Evolutionary conservation across 441 rosid genomes (phyloP).

Genomic region (Adansonia grandidieri): DNA sequence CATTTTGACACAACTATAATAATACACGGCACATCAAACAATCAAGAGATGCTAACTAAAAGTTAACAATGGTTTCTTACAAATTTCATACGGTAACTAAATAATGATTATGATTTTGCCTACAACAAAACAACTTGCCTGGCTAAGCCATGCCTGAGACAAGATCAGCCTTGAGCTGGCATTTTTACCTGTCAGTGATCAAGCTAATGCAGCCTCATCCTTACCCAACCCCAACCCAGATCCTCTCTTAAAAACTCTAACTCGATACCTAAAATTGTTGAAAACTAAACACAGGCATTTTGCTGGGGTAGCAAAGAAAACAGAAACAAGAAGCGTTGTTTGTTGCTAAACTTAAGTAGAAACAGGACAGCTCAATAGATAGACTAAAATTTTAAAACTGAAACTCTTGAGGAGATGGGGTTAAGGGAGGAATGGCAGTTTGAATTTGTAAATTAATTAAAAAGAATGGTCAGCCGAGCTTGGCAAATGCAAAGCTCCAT

Average conservation of each 20-base stretch:
- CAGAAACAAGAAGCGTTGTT: conserved; percentile 4
- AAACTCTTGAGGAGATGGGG: neutral
- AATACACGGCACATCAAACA: neutral
- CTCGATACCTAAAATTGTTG: neutral
- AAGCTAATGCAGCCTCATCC: neutral
- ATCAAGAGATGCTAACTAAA: neutral
- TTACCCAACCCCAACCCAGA: neutral
- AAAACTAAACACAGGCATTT: neutral
- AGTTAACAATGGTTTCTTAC: conserved; percentile 11
- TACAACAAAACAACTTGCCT: neutral
- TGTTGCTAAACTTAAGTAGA: neutral
- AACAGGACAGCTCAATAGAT: neutral
- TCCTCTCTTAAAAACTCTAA: neutral
- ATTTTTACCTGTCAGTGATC: neutral
- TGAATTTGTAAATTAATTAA: neutral
- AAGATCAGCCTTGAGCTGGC: conserved; percentile 15
- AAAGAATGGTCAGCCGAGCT: neutral
- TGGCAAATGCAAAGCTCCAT: conserved; percentile 2
- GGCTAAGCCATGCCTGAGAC: conserved; percentile 2
- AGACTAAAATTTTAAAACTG: neutral
- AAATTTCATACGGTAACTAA: neutral
- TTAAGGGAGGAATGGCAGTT: neutral
- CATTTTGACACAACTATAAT: neutral
- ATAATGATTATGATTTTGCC: conserved; percentile 5
- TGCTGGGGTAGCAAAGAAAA: neutral